Base-by-base conservation (phyloP, 306 rosid genomes). In the Prunus kanzakura region DNA sequence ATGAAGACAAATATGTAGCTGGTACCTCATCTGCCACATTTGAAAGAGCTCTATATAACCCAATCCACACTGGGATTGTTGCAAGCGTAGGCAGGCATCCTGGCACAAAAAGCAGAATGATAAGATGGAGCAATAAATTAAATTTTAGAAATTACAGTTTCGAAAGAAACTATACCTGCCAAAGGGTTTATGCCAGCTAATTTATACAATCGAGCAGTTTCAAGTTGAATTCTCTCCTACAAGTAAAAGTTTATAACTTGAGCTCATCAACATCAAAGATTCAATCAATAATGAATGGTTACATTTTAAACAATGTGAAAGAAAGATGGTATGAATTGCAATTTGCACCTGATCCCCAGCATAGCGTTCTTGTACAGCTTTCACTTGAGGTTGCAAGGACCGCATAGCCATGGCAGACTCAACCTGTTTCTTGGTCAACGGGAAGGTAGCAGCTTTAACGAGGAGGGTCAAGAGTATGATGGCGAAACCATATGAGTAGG, bases 61-160 rank as follows among this genome's bases (percentile, higher is more conserved):
- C 99, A 56, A 96, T 96, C 99, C 98, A 96, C 55, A 96, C 93
- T 9, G 98, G 99, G 82, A 93, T 96, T 56, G 98, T 96, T 3
- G 89, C 96, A 50, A 93, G 96, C 7, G 97, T 85, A 46, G 99
- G 97, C 67, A 96, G 74, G 85, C 97, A 93, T 75, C 99, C 99
- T 96, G 78, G 54, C 60, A 46, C 50, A 75, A 76, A 69, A 27
- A 2, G 18, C 58, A 63, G 46, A 76, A 20, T 50, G 23, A 25
- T 22, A 52, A 49, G 47, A 76, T 22, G 52, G 3, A 25, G n/a
- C 15, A 35, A 22, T 6, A 55, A 22, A 51, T 35, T 20, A 11
- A 27, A 11, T 58, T 49, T 45, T 54, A 52, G 70, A 79, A 30
- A 30, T 58, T 54, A 58, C 76, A 64, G 62, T 57, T 52, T 35